Conservation (phyloP, 805 yeast genomes). For the Ogataea neopini region DNA sequence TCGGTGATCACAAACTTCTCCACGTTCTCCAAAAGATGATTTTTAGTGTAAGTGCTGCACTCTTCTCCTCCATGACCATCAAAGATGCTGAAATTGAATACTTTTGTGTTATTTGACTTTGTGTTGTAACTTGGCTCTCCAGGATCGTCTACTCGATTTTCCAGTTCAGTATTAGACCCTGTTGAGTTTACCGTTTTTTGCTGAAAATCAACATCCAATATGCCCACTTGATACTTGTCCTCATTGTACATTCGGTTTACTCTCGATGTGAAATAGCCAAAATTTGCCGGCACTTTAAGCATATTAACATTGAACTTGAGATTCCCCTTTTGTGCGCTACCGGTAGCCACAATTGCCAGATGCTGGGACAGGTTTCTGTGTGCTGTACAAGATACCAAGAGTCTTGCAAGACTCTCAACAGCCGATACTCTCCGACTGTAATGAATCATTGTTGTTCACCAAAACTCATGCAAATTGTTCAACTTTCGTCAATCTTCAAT, state of each 20-base stretch:
- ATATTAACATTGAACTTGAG: constrained; percentile 52
- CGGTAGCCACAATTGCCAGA: constrained; percentile 26
- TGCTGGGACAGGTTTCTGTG: constrained; percentile 27
- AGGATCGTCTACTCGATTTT: constrained; percentile 18
- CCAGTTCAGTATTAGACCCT: constrained; percentile 10
- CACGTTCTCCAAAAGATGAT: constrained; percentile 52
- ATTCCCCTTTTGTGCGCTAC: constrained; percentile 21
- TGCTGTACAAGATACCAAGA: background rate
- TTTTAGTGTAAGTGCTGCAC: constrained; percentile 62
- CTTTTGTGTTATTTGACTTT: constrained; percentile 27
- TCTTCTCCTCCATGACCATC: constrained; percentile 95
- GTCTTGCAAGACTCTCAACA: background rate
- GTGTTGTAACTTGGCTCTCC: constrained; percentile 21
- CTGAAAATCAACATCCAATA: constrained; percentile 30
- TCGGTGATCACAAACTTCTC: constrained; percentile 46
- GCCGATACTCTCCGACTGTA: constrained; percentile 1
- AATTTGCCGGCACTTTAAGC: constrained; percentile 63
- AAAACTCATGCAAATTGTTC: background rate
- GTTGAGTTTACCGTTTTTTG: constrained; percentile 7
- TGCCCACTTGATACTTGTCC: constrained; percentile 69
- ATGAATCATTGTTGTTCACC: background rate
- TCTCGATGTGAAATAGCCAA: constrained; percentile 80
- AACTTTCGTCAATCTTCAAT: background rate
- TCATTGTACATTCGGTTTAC: constrained; percentile 79
- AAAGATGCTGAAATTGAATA: constrained; percentile 73